phyloP scores from a whole-genome alignment of 208 protist species.

The Jaenimonas drosophilae region DNA sequence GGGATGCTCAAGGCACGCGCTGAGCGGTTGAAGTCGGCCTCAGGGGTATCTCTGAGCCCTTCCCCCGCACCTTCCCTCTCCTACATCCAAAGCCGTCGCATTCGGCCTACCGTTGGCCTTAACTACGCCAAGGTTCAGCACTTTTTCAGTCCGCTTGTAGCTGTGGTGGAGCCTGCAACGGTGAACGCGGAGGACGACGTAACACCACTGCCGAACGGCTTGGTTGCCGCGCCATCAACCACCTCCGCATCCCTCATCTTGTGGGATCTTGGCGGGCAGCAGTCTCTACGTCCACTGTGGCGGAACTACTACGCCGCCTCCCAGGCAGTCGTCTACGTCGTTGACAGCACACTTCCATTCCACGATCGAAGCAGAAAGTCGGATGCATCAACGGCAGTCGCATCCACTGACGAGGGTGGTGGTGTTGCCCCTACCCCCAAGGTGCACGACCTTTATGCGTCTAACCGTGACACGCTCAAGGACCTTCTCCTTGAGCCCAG shows the following conservation, averaged over 20 bases:
- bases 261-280: slow-evolving; percentile 96
- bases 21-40: no score
- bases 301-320: slow-evolving; percentile 94
- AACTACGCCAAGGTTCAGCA: slow-evolving; percentile 94
- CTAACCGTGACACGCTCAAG: slow-evolving; percentile 50
- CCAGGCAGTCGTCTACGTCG: slow-evolving; percentile 89
- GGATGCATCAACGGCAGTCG: not conserved
- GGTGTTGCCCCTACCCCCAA: not conserved
- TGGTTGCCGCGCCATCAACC: no score
- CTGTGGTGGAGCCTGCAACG: not conserved
- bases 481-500: slow-evolving; percentile 68
- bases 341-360: slow-evolving; percentile 61
- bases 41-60: no score
- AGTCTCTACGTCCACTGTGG: slow-evolving; percentile 92
- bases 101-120: slow-evolving; percentile 96
- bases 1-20: no score
- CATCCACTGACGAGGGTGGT: not conserved
- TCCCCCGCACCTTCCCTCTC: slow-evolving; percentile 14
- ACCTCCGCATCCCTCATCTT: slow-evolving; percentile 43
- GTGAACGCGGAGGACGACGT: slow-evolving; percentile 59
- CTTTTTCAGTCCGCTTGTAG: slow-evolving; percentile 18
- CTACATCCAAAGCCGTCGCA: slow-evolving; percentile 63
- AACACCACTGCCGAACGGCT: no score
- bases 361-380: not conserved
- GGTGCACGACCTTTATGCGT: slow-evolving; percentile 9